These are phyloP conservation scores for Alliaria petiolata DNA, from an alignment of 345 rosid species.

Conservation along the genomic window DNA sequence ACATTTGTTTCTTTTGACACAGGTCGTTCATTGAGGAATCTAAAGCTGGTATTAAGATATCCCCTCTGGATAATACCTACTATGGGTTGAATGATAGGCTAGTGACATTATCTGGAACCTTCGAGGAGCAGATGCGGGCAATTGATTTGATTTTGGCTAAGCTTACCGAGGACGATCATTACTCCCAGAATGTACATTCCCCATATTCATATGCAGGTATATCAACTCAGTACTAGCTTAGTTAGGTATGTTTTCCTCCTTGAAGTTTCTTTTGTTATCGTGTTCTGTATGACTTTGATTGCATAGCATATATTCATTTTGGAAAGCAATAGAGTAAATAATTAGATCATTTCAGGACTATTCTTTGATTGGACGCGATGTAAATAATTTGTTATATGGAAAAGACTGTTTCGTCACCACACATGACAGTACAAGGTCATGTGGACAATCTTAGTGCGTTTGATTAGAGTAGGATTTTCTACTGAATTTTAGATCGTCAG, in stretches of 20 bases:
- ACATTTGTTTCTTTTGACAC: slow-evolving; percentile 9
- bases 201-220: slow-evolving; percentile 94
- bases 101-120: slow-evolving; percentile 78
- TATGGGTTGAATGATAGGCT: slow-evolving; percentile 92
- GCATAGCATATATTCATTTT: neutral
- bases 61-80: slow-evolving; percentile 81
- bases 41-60: slow-evolving; percentile 92
- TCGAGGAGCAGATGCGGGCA: slow-evolving; percentile 93
- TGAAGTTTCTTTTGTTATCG: slow-evolving; percentile 4
- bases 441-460: neutral
- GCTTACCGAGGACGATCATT: slow-evolving; percentile 83
- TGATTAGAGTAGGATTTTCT: neutral
- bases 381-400: neutral
- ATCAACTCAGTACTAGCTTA: slow-evolving; percentile 25
- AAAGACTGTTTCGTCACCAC: slow-evolving; percentile 4
- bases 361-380: neutral
- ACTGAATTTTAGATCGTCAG: neutral
- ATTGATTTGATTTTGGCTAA: slow-evolving; percentile 80
- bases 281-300: slow-evolving; percentile 14
- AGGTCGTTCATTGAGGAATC: slow-evolving; percentile 98
- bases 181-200: slow-evolving; percentile 69
- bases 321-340: neutral
- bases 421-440: neutral
- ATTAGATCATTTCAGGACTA: neutral
- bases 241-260: neutral